Evolutionary conservation across 345 rosid species (phyloP).

Genomic region (Eucalyptus curtisii): DNA sequence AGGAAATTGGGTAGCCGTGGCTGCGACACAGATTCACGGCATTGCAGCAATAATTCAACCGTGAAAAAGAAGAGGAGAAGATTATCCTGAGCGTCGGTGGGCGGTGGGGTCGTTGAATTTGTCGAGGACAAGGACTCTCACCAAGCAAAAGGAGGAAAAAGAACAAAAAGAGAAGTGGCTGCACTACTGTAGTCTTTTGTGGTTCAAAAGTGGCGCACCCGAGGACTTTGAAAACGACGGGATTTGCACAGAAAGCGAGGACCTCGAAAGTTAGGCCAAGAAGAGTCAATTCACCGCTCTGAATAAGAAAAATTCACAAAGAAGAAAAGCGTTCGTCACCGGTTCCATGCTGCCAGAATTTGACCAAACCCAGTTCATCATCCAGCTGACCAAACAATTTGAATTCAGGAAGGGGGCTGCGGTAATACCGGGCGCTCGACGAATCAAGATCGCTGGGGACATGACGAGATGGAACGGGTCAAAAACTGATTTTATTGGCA

Average conservation of each 20-base stretch:
- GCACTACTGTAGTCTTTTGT: background rate
- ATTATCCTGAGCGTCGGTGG: background rate
- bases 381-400: background rate
- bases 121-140: background rate
- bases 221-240: background rate
- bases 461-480: background rate
- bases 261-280: background rate
- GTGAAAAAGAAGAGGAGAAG: background rate
- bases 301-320: background rate
- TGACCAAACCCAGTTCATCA: background rate
- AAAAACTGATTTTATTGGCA: background rate
- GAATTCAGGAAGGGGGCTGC: background rate
- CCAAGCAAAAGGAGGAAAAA: background rate
- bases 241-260: background rate
- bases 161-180: background rate
- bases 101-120: background rate
- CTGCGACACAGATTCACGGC: background rate
- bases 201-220: background rate
- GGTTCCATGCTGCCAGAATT: background rate
- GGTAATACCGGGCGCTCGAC: background rate
- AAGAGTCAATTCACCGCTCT: background rate
- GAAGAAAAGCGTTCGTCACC: background rate
- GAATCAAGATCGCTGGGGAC: background rate
- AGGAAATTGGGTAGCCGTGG: background rate
- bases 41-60: background rate